A percentile compares a stretch with the other conserved stretches of the same genome.
These are phyloP conservation scores for Lithospermum erythrorhizon DNA, from an alignment of 257 asterid species.

Conservation along the genomic window DNA sequence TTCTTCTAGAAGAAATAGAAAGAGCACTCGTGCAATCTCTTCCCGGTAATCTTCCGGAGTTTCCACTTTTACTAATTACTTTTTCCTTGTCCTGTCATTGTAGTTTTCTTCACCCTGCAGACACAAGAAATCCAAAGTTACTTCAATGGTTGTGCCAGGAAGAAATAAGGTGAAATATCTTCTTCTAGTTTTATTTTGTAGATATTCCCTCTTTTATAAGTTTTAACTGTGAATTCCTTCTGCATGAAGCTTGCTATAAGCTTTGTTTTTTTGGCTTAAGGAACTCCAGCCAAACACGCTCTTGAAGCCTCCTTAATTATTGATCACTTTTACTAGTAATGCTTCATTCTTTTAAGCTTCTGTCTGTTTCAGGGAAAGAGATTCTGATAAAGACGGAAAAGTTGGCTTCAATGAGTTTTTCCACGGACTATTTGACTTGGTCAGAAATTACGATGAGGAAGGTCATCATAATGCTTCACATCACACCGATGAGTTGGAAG, in stretches of 20 bases:
- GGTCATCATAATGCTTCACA: conserved; percentile 31
- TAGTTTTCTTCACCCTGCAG: conserved; percentile 96
- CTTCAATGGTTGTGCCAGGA: conserved; percentile 86
- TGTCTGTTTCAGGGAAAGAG: conserved; percentile 63
- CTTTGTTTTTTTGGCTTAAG: neutral
- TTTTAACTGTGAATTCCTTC: too few species aligned
- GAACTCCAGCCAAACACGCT: neutral
- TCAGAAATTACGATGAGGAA: conserved; percentile 72
- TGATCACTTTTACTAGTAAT: neutral
- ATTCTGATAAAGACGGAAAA: conserved; percentile 76
- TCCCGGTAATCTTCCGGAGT: conserved; percentile 6
- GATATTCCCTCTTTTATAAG: neutral
- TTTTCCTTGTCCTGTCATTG: conserved; percentile 13
- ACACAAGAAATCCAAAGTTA: conserved; percentile 62
- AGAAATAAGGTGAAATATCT: conserved; percentile 61
- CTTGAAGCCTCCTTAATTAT: neutral
- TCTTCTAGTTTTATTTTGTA: neutral
- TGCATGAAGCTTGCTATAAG: neutral
- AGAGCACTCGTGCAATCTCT: conserved; percentile 1
- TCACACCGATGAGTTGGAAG: conserved; percentile 29
- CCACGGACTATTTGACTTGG: conserved; percentile 83
- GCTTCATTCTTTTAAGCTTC: neutral
- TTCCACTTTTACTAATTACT: conserved; percentile 2
- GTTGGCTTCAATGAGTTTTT: conserved; percentile 80
- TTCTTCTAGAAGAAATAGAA: too few species aligned